Evolutionary conservation across 768 basidiomycete genomes (phyloP), one percentile per base, ranked within the genome.

Genomic region (Omphalotus guepiniiformis): DNA sequence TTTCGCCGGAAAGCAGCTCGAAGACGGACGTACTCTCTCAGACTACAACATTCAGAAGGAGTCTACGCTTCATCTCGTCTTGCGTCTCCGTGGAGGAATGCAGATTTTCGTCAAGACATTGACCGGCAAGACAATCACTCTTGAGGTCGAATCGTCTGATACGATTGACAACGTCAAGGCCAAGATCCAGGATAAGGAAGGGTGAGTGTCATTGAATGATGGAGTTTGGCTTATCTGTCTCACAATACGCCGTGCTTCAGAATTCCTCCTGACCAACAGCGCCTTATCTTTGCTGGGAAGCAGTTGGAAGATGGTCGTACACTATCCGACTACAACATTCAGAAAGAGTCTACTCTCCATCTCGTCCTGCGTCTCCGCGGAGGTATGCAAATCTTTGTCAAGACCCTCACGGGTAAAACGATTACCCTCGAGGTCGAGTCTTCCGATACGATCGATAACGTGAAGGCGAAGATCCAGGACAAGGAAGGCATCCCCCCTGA

Each of bases 281-380:
- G 93, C 53, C 70, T 95, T n/a, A 95, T 95, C 73, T 95, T 94
- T 54, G 93, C 93, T 38, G 93, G 93, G 51, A 94, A 95, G 71
- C 93, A 94, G 64, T 80, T 96, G 22, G 93, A 95, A 65, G 93
- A 96, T 59, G 93, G 93, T 3, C 84, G 93, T 40, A 95, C 88
- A 3, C 74, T 92, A 1, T 88, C 86, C 6, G 88, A 89, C 55
- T 91, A 92, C 63, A 91, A 93, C 64, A 93, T 95, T 56, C 93
- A 95, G 79, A 94, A 94, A 73, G 92, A 95, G 71, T 89, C 85
- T 0, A 94, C 92, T 30, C 85, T 95, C 44, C 93, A 94, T 59
- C 79, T 83, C 40, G 64, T 49, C 21, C 80, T 94, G 25, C 88
- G 92, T 65, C 82, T 95, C n/a, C 86, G 90, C 58, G 92, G 91